Conservation (phyloP, 345 rosid genomes). For the Dimocarpus longan region DNA sequence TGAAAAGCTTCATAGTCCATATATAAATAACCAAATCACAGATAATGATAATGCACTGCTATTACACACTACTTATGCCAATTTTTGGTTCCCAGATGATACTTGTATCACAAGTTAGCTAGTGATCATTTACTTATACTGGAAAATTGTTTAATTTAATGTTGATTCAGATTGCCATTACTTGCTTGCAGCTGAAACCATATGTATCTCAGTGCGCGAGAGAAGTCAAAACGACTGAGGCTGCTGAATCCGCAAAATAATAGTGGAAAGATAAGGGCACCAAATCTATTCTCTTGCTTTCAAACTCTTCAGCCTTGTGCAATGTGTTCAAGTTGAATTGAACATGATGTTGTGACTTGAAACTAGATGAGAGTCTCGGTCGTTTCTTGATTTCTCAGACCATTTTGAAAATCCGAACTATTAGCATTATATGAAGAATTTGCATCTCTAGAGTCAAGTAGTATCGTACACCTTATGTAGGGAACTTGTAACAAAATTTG, state of each 20-base stretch:
- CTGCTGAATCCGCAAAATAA: constrained; percentile 39
- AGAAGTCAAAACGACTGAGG: constrained; percentile 47
- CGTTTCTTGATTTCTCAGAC: not conserved
- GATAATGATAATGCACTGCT: not conserved
- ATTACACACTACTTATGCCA: not conserved
- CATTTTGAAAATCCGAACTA: not conserved
- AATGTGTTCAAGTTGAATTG: not conserved
- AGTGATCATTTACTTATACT: not conserved
- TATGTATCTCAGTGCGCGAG: constrained; percentile 62
- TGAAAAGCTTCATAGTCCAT: not conserved
- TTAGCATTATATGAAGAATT: not conserved
- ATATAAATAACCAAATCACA: not conserved
- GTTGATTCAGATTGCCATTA: constrained; percentile 10
- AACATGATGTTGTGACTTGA: constrained; percentile 5
- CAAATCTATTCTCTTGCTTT: not conserved
- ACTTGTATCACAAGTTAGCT: not conserved
- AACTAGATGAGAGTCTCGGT: not conserved
- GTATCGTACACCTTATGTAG: not conserved
- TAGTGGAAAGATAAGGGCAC: not conserved
- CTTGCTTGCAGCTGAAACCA: constrained; percentile 61
- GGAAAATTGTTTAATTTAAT: not conserved
- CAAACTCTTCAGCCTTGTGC: not conserved
- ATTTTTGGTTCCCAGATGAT: not conserved
- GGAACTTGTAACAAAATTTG: not conserved
- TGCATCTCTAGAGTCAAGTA: not conserved